Evolutionary conservation across 169 alveolate species (phyloP), one percentile per base, ranked within the genome.

Genomic region (Eimeria necatrix): DNA sequence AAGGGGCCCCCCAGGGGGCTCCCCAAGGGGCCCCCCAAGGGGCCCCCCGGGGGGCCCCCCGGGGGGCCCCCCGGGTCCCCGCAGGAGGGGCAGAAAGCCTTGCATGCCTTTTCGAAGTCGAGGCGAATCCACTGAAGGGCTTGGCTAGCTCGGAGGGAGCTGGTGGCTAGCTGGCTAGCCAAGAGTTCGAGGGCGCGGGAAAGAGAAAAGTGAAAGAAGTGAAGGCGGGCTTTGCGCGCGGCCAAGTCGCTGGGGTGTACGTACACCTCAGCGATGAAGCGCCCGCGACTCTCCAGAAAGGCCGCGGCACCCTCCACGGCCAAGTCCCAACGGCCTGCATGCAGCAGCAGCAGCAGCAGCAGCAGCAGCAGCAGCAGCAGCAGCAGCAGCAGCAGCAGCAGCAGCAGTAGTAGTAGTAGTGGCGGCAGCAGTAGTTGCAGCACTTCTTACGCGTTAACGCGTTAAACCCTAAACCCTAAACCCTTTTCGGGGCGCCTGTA

Each of bases 311-410:
- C 89, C 48, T 51, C 70, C 8, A 80, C 18, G 22, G 71, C 41
- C 70, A 80, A 80, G 16, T 80, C 71, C 89, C 89, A 80, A 4
- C 89, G 89, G 18, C 89, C 89, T 80, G 86, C 41, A 71, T 16
- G 32, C n/a, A 80, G 10, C 24, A 26, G 48, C 22, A 49, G 32
- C 12, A 61, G 8, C 16, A 61, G 6, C 22, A n/a, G n/a, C n/a
- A n/a, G n/a, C n/a, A n/a, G n/a, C n/a, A n/a, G n/a, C n/a, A n/a
- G n/a, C n/a, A n/a, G n/a, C n/a, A n/a, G n/a, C n/a, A n/a, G n/a
- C n/a, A n/a, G n/a, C n/a, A n/a, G n/a, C n/a, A n/a, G n/a, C n/a
- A n/a, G n/a, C n/a, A n/a, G n/a, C n/a, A n/a, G n/a, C n/a, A n/a
- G n/a, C n/a, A n/a, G n/a, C n/a, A n/a, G n/a, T n/a, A n/a, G n/a